Base-by-base conservation (phyloP, 208 protist species). In the Spongospora subterranea region DNA sequence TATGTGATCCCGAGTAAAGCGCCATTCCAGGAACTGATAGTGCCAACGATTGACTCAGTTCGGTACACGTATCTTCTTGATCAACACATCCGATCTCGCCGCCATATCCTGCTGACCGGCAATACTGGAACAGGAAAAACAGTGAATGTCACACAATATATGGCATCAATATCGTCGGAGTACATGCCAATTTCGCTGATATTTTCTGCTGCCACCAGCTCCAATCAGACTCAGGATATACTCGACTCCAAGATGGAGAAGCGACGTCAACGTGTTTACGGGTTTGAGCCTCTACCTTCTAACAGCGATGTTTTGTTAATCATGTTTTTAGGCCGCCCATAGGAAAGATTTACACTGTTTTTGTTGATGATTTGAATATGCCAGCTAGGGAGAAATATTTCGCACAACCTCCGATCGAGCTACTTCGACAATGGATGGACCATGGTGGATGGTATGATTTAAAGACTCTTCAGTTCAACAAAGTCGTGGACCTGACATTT, bases 311-410 rank as follows among this genome's bases (percentile, higher is more conserved):
- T 35, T 82, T 82, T 35, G 40, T 20, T 82, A 40, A 6, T 82
- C 17, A 43, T 35, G n/a, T 82, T 1, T 99, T 97, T 94, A 98
- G 98, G 54, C 97, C 98, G 1, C 97, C 97, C 43, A 91, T 97
- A n/a, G 98, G 98, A 91, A 98, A 98, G 93, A 96, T 96, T 91
- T 97, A 98, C 91, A 94, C 98, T 38, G 95, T 99, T 46, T 96
- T 99, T 46, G 95, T 99, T 64, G 98, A 99, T 94, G 98, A 99
- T 93, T 94, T 99, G 91, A 99, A 99, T 93, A 99, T 99, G 98
- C 98, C 98, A 0, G 93, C 96, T 77, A 96, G 96, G 89, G 98
- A 99, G 94, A 94, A 98, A 93, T 99, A 98, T 93, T 97, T 97
- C 45, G 98, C 98, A n/a, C 98, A 99, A 94, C 98, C 98, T 41